Evolutionary conservation across 805 yeast genomes (phyloP).

Genomic region (Starmerella cellae): DNA sequence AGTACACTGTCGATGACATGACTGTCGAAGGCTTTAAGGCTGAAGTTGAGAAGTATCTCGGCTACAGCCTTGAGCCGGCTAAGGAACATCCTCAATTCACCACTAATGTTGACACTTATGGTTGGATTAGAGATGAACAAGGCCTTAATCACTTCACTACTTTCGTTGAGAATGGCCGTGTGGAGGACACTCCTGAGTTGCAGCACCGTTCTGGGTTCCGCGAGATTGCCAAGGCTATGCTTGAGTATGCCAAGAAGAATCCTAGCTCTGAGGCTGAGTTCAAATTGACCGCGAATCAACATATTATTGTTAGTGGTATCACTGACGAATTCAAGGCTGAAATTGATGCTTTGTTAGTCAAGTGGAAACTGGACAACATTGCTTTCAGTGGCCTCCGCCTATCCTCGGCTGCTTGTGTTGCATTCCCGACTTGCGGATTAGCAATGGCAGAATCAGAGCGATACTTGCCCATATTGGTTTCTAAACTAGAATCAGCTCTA

Average conservation of each 20-base stretch:
- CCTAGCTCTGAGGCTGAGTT: conserved; percentile 45
- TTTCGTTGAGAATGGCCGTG: conserved; percentile 91
- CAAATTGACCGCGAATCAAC: conserved; percentile 93
- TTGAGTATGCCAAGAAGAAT: conserved; percentile 23
- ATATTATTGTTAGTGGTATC: conserved; percentile 61
- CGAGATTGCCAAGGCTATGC: conserved; percentile 60
- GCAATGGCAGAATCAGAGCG: conserved; percentile 99
- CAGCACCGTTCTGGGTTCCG: conserved; percentile 82
- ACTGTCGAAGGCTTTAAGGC: conserved; percentile 72
- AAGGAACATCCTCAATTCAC: conserved; percentile 56
- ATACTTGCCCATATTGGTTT: conserved; percentile 66
- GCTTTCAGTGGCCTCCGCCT: conserved; percentile 72
- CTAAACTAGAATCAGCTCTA: conserved; percentile 70
- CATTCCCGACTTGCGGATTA: conserved; percentile 95
- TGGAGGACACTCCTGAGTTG: conserved; percentile 78
- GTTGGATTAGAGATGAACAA: conserved; percentile 72
- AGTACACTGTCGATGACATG: conserved; percentile 89
- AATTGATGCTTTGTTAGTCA: conserved; percentile 49
- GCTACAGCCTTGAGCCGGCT: conserved; percentile 57
- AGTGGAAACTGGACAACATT: conserved; percentile 73
- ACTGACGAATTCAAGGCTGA: conserved; percentile 51
- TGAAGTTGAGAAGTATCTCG: conserved; percentile 75
- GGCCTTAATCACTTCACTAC: conserved; percentile 84
- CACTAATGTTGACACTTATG: conserved; percentile 81
- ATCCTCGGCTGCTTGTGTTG: conserved; percentile 93